Conservation (phyloP, 225 moss, liverwort and hornwort genomes). For the Straminergon stramineum region DNA sequence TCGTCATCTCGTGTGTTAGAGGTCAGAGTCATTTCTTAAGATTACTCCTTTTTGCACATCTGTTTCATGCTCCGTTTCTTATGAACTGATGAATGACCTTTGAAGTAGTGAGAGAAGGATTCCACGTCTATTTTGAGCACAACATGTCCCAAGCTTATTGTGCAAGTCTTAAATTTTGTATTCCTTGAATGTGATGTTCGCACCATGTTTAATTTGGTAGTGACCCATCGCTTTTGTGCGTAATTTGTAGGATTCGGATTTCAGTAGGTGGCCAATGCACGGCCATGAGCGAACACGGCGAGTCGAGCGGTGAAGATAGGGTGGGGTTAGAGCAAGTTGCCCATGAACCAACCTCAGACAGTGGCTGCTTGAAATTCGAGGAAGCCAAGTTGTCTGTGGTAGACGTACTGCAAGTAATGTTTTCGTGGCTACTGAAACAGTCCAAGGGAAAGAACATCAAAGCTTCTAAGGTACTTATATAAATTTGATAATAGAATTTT, state of each 20-base stretch:
- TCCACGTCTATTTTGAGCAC: background rate
- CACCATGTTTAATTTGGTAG: background rate
- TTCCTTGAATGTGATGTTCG: background rate
- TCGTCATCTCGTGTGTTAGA: background rate
- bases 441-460: constrained; percentile 42
- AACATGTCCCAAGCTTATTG: background rate
- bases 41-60: background rate
- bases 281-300: constrained; percentile 22
- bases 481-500: background rate
- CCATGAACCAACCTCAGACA: background rate
- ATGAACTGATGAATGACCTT: background rate
- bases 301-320: background rate
- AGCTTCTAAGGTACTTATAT: constrained; percentile 32
- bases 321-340: background rate
- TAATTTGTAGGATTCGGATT: constrained; percentile 28
- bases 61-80: background rate
- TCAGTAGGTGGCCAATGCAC: constrained; percentile 38
- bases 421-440: constrained; percentile 38
- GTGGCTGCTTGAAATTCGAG: constrained; percentile 16
- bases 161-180: background rate
- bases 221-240: background rate
- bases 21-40: background rate
- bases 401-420: constrained; percentile 15
- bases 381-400: constrained; percentile 4
- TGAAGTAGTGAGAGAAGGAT: background rate